phyloP scores from a whole-genome alignment of 441 rosid species.

The Syzygium malaccense region DNA sequence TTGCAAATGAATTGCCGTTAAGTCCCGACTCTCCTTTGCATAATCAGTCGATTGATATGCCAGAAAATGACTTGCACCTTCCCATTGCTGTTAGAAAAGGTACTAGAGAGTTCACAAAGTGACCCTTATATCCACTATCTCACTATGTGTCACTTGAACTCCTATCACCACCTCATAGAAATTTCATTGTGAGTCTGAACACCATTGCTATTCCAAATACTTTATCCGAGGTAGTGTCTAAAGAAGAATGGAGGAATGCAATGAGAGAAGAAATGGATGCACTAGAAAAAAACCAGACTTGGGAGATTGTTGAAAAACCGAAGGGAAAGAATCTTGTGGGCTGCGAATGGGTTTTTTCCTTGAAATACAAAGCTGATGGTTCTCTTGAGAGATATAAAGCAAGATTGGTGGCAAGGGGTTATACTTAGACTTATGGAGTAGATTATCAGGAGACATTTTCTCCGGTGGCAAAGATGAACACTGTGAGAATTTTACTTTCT shows the following conservation, averaged over 20 bases:
- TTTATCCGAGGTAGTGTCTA: neutral
- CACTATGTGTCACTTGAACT: neutral
- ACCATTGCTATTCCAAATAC: neutral
- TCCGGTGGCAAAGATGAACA: neutral
- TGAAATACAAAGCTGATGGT: neutral
- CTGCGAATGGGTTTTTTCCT: neutral
- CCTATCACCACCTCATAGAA: neutral
- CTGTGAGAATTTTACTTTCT: neutral
- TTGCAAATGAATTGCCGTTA: neutral
- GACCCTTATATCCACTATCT: neutral
- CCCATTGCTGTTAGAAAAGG: neutral
- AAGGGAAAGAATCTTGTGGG: neutral
- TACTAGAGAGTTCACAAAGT: neutral
- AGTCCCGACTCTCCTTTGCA: neutral
- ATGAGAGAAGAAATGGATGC: neutral
- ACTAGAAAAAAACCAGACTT: neutral
- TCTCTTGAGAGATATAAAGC: neutral
- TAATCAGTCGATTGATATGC: neutral
- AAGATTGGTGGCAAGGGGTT: neutral
- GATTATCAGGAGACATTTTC: neutral
- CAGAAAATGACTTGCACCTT: neutral
- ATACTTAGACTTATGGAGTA: neutral
- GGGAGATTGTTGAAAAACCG: neutral
- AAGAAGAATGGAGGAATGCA: neutral
- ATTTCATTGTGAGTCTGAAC: neutral